phyloP scores from a whole-genome alignment of 495 filamentous ascomycete species.

The Xylaria flabelliformis region DNA sequence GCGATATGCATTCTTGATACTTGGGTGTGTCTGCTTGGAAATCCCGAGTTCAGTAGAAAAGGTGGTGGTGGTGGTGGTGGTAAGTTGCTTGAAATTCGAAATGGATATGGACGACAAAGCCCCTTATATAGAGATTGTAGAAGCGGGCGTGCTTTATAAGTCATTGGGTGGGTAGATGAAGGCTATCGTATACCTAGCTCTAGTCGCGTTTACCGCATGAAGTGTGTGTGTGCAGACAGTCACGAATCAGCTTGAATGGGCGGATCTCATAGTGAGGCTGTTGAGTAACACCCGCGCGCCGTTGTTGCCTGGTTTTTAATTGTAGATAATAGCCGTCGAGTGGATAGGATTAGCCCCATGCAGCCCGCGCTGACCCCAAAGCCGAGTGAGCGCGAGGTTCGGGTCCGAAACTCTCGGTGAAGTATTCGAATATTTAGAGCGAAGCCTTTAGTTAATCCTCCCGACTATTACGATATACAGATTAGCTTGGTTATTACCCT shows the following conservation, averaged over 20 bases:
- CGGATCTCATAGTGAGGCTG: not conserved
- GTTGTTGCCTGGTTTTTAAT: not conserved
- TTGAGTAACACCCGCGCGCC: slow-evolving; percentile 15
- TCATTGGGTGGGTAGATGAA: not conserved
- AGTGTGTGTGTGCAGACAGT: not conserved
- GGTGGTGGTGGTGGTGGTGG: not conserved
- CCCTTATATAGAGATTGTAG: not conserved
- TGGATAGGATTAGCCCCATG: slow-evolving; percentile 9
- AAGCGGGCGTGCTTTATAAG: not conserved
- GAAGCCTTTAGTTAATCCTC: too few species aligned
- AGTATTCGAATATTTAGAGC: too few species aligned
- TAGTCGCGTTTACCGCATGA: not conserved
- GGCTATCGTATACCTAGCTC: not conserved
- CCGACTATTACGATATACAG: too few species aligned
- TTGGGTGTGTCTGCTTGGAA: not conserved
- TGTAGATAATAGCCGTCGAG: not conserved
- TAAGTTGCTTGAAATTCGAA: not conserved
- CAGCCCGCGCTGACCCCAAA: not conserved
- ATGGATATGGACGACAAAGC: not conserved
- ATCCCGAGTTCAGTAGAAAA: not conserved
- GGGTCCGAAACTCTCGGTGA: too few species aligned
- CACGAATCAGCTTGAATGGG: not conserved
- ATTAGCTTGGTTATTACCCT: not conserved
- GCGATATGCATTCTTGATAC: slow-evolving; percentile 30
- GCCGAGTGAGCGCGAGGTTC: not conserved